Base-by-base conservation (phyloP, 176 grass and related monocot genomes). In the Carex kokanica region DNA sequence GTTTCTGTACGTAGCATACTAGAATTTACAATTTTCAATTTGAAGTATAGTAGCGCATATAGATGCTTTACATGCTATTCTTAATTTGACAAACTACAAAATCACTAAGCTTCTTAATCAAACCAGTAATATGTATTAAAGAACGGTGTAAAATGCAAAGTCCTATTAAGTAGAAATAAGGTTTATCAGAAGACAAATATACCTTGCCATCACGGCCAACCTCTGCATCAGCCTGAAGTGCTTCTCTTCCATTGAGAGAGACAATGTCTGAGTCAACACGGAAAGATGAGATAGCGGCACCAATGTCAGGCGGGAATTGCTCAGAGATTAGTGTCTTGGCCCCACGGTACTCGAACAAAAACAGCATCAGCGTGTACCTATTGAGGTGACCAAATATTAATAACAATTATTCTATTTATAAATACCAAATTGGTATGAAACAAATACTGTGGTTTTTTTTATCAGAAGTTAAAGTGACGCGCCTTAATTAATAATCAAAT, bases 301-400 rank as follows among this genome's bases (percentile, higher is more conserved):
- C 93, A 15, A 93, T 90, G 69, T 95, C 96, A 0, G 91, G 89
- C 12, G 96, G 91, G 87, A 99, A 99, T 87, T 99, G 96, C 89
- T 99, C 93, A 11, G 96, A 91, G 89, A 99, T 99, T 81, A 99
- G 86, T 80, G 93, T 83, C 88, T 92, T 95, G 80, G 96, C 96
- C 69, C 93, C 96, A 32, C 96, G 93, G 89, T 99, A 99, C 96
- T 99, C 96, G 84, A 99, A 99, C 29, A 99, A 81, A 89, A 99
- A 95, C 31, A 99, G 91, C 96, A 99, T 99, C 40, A 99, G 89
- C 32, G 96, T 99, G 88, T 99, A 99, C 79, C 79, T 82, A 66
- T 66, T 40, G 11, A 47, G 2, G 13, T 49, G 52, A 65, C 12
- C 25, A 66, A 17, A 41, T 13, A 18, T 52, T 54, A 7, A n/a